These are phyloP conservation scores for Ceratobasidium theobromae DNA, from an alignment of 1,284 basidiomycete species.

Conservation along the genomic window DNA sequence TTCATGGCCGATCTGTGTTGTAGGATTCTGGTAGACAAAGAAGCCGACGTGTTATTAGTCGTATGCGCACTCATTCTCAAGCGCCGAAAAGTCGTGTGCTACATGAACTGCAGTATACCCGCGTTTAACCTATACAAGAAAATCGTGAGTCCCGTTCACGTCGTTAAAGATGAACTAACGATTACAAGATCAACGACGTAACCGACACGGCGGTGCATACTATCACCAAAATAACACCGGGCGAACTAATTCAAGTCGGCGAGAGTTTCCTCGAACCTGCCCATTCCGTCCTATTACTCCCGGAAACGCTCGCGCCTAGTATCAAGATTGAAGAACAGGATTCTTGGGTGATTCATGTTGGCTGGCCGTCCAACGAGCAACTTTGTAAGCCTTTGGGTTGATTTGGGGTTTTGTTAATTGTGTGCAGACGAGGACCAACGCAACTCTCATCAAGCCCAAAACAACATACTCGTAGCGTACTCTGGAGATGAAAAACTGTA, in stretches of 20 bases:
- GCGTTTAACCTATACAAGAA: not conserved
- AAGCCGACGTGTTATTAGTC: not conserved
- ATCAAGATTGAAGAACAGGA: not conserved
- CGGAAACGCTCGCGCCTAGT: not conserved
- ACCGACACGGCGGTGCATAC: not conserved
- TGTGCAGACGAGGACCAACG: conserved; percentile 1
- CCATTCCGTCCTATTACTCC: not conserved
- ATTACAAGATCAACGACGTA: not conserved
- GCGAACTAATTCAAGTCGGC: not conserved
- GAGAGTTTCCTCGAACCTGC: not conserved
- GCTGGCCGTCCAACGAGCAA: not conserved
- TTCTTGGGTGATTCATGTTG: conserved; percentile 10
- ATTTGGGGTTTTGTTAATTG: not conserved
- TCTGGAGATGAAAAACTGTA: not conserved
- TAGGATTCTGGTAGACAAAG: not conserved
- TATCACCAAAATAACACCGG: not conserved
- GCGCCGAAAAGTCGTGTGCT: not conserved
- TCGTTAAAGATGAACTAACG: not conserved
- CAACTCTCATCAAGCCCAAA: not conserved
- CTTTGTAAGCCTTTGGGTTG: not conserved
- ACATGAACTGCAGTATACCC: not conserved
- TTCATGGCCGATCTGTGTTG: too few relatives aligned
- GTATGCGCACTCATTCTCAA: not conserved
- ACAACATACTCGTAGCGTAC: not conserved
- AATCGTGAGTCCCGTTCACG: not conserved